A percentile compares a stretch with the other conserved stretches of the same genome.
Conservation (phyloP, 1,139 yeast genomes). For the Hansenula sp. region DNA sequence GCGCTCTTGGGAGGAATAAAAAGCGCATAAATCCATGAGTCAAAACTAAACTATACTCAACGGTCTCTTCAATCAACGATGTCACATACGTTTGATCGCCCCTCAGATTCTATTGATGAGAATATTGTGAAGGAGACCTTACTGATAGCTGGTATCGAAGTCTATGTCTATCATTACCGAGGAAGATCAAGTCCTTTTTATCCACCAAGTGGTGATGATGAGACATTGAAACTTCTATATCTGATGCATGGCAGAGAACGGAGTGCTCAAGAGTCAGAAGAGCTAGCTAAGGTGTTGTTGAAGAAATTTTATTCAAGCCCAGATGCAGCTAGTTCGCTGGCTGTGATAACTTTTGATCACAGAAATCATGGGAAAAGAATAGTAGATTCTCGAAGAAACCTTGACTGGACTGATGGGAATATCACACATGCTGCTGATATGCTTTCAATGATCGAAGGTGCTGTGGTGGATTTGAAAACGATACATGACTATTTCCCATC, state of each 20-base stretch:
- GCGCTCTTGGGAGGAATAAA: too few species aligned
- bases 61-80: too few species aligned
- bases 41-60: too few species aligned
- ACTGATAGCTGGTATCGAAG: conserved; percentile 12
- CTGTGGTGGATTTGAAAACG: conserved; percentile 42
- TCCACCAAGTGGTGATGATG: background rate
- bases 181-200: conserved; percentile 8
- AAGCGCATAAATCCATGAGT: too few species aligned
- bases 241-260: conserved; percentile 11
- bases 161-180: conserved; percentile 4
- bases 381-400: conserved; percentile 33
- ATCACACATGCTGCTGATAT: conserved; percentile 49
- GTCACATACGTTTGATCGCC: too few species aligned
- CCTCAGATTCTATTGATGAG: background rate
- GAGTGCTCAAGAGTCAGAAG: background rate
- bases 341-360: conserved; percentile 52
- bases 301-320: background rate
- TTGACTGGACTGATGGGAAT: conserved; percentile 45
- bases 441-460: conserved; percentile 47
- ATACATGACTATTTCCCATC: conserved; percentile 46
- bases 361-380: conserved; percentile 58
- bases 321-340: conserved; percentile 21
- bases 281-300: background rate
- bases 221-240: conserved; percentile 6
- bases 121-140: background rate